Evolutionary conservation across 2,329 filamentous ascomycete genomes (phyloP).

Genomic region (Myriosclerotinia curreyana): DNA sequence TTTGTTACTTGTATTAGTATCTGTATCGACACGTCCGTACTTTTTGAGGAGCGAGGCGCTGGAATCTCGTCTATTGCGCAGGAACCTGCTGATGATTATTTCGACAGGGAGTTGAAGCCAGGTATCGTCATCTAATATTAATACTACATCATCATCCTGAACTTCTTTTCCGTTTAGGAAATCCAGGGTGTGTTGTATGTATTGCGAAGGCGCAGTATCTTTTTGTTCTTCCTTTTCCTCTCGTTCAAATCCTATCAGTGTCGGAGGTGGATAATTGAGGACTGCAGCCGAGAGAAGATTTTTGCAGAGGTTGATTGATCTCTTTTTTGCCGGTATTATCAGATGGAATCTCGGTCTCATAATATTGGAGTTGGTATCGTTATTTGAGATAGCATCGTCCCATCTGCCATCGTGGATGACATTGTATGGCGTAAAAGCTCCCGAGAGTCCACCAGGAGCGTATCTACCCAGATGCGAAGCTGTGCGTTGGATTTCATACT

Average conservation of each 20-base stretch:
- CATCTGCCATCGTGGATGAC: constrained; percentile 22
- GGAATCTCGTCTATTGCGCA: constrained; percentile 46
- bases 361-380: constrained; percentile 18
- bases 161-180: constrained; percentile 49
- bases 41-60: constrained; percentile 44
- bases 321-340: constrained; percentile 49
- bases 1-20: not conserved
- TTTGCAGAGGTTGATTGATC: constrained; percentile 50
- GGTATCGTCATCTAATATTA: constrained; percentile 53
- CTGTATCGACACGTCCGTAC: constrained; percentile 26
- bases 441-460: constrained; percentile 25
- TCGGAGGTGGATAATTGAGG: constrained; percentile 57
- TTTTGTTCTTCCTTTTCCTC: constrained; percentile 7
- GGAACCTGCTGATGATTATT: constrained; percentile 54
- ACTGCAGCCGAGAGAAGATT: constrained; percentile 55
- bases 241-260: constrained; percentile 46
- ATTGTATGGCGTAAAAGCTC: constrained; percentile 23
- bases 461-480: constrained; percentile 23
- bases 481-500: constrained; percentile 27
- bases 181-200: constrained; percentile 37
- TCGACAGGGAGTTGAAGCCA: constrained; percentile 57
- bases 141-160: constrained; percentile 52
- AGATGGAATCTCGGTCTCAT: constrained; percentile 49
- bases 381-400: constrained; percentile 22
- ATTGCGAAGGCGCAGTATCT: constrained; percentile 19